Percentiles rank a stretch among this genome's conserved stretches.
These are phyloP conservation scores for Glycyrrhiza uralensis DNA, from an alignment of 306 rosid species.

Conservation along the genomic window DNA sequence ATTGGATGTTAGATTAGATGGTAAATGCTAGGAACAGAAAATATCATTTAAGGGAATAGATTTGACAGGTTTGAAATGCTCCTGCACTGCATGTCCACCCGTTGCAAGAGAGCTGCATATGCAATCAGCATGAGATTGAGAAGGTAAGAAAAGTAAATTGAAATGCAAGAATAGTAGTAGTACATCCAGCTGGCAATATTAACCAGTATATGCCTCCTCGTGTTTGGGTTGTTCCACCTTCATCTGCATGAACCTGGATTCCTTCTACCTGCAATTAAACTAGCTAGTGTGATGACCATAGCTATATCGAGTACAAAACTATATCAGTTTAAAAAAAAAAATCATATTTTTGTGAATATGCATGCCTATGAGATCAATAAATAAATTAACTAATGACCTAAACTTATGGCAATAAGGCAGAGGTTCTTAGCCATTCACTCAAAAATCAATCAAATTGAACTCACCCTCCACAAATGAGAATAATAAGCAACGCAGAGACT, in stretches of 20 bases:
- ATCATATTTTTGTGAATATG: too few relatives aligned
- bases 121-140: neutral
- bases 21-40: neutral
- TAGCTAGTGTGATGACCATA: neutral
- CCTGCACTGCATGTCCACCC: neutral
- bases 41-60: neutral
- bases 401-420: neutral
- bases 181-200: conserved; percentile 78
- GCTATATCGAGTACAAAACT: neutral
- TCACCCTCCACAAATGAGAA: neutral
- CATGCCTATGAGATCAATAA: too few relatives aligned
- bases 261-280: conserved; percentile 60
- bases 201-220: conserved; percentile 72
- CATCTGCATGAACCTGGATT: conserved; percentile 64
- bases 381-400: neutral
- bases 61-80: neutral
- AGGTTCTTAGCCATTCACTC: neutral
- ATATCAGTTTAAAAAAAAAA: too few relatives aligned
- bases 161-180: neutral
- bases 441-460: neutral
- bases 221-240: conserved; percentile 72
- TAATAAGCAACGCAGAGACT: neutral
- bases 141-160: neutral
- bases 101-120: neutral
- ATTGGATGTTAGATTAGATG: neutral